Evolutionary conservation across 2,329 filamentous ascomycete species (phyloP).

Genomic region (Hirsutella thompsonii): DNA sequence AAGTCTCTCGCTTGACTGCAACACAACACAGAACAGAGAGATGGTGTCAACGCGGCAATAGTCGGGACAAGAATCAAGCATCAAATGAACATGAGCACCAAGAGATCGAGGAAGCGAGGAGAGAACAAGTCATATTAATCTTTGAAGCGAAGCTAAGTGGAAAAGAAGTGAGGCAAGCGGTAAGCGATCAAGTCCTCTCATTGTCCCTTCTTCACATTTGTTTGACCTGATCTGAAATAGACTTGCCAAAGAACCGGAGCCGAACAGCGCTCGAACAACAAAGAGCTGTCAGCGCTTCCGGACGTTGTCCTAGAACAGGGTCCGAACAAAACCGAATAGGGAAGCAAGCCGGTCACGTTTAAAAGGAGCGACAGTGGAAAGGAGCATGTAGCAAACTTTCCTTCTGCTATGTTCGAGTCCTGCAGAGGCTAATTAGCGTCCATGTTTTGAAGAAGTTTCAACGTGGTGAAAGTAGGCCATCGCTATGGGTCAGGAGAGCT

Average conservation of each 20-base stretch:
- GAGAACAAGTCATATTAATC: slow-evolving; percentile 1
- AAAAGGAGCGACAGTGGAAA: not conserved
- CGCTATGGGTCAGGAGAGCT: slow-evolving; percentile 7
- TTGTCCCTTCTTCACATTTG: not conserved
- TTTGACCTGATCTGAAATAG: slow-evolving; percentile 1
- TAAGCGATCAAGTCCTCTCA: not conserved
- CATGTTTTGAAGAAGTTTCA: not conserved
- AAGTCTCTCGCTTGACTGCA: too few species aligned
- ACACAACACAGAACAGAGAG: too few species aligned
- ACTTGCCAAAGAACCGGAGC: not conserved
- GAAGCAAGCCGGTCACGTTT: not conserved
- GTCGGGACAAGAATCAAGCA: not conserved
- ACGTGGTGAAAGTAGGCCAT: not conserved
- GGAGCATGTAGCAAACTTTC: not conserved
- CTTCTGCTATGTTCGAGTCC: not conserved
- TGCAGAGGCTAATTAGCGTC: not conserved
- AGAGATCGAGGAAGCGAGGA: not conserved
- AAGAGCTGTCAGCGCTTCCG: not conserved
- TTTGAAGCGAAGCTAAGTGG: not conserved
- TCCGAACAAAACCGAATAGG: slow-evolving; percentile 1
- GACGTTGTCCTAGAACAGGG: slow-evolving; percentile 1
- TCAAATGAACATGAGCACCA: not conserved
- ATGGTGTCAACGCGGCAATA: not conserved
- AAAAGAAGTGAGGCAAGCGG: not conserved
- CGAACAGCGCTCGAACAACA: not conserved